phyloP scores from a whole-genome alignment of 2,329 filamentous ascomycete species.

The Aspergillus caelatus region DNA sequence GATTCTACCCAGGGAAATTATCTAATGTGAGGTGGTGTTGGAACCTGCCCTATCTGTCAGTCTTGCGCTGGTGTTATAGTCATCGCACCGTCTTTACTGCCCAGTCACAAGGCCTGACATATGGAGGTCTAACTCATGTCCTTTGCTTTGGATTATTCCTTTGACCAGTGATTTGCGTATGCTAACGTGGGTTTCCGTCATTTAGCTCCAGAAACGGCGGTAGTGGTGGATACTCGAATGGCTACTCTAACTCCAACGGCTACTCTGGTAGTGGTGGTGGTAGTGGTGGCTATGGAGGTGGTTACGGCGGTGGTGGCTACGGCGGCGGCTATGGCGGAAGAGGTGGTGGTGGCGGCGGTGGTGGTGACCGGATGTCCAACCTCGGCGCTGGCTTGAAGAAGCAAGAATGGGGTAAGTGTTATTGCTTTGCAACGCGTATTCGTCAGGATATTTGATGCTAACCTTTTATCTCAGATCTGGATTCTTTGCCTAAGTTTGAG shows the following conservation, averaged over 20 bases:
- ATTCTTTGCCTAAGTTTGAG: slow-evolving; percentile 88
- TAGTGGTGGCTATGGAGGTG: slow-evolving; percentile 46
- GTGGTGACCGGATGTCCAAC: slow-evolving; percentile 91
- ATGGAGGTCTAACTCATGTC: neutral
- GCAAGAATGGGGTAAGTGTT: slow-evolving; percentile 79
- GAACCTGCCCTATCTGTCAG: slow-evolving; percentile 1
- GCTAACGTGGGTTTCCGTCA: slow-evolving; percentile 15
- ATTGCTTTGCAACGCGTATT: neutral
- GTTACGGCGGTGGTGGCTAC: slow-evolving; percentile 29
- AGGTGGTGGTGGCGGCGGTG: slow-evolving; percentile 60
- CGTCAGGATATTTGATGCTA: slow-evolving; percentile 22
- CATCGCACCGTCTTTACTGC: neutral
- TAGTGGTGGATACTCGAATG: slow-evolving; percentile 33
- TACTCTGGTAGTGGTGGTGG: slow-evolving; percentile 49
- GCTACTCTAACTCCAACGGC: slow-evolving; percentile 54
- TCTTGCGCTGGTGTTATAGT: neutral
- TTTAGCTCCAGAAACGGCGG: slow-evolving; percentile 48
- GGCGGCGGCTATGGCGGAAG: slow-evolving; percentile 38
- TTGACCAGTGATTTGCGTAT: neutral
- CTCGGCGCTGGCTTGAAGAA: slow-evolving; percentile 86
- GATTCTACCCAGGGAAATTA: neutral
- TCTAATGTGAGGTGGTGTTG: neutral
- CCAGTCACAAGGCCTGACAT: neutral
- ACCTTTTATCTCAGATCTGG: slow-evolving; percentile 64
- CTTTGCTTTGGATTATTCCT: neutral